Evolutionary conservation across 371 early-diverging fungal species (phyloP), one percentile per base, ranked within the genome.

Genomic region (Racocetra persica): DNA sequence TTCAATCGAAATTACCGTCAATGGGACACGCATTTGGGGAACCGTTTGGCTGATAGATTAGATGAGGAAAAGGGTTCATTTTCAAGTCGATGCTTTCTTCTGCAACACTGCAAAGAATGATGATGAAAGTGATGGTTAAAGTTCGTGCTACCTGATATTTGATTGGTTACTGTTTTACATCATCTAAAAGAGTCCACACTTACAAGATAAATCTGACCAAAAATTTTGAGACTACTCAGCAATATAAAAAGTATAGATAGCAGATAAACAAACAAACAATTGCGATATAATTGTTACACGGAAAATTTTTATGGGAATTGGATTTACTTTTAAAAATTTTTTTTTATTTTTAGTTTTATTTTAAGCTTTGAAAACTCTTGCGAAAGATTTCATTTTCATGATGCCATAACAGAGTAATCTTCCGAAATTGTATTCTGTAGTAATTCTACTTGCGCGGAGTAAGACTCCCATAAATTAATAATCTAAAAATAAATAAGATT

Each of bases 31-130:
- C 71, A 52, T 67, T 79, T 11, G 51, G 5, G 54, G 79, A 69
- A 79, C 55, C 45, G 59, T 79, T 66, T 18, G 24, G 54, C 20
- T 71, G 71, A 79, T 69, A 79, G 38, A 79, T 79, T 79, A 79
- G 32, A n/a, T 79, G 77, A 18, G 60, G 54, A 79, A 67, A 79
- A 55, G 77, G 18, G 51, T 69, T 62, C 79, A 79, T 79, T 52
- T 71, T 71, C 69, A 38, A 41, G 69, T 36, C 69, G 69, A 38
- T 67, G 38, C 36, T 41, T 18, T 67, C 22, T 65, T 69, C 69
- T 38, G 3, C 13, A 69, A 22, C 11, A 10, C 41, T 36, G 41
- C 69, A 69, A 67, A 69, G 69, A 36, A 69, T 69, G 69, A 69
- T 69, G 69, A 38, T 38, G 41, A 20, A 69, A 69, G 69, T 69